Conservation (phyloP, 345 rosid species). For the Kandelia obovata region DNA sequence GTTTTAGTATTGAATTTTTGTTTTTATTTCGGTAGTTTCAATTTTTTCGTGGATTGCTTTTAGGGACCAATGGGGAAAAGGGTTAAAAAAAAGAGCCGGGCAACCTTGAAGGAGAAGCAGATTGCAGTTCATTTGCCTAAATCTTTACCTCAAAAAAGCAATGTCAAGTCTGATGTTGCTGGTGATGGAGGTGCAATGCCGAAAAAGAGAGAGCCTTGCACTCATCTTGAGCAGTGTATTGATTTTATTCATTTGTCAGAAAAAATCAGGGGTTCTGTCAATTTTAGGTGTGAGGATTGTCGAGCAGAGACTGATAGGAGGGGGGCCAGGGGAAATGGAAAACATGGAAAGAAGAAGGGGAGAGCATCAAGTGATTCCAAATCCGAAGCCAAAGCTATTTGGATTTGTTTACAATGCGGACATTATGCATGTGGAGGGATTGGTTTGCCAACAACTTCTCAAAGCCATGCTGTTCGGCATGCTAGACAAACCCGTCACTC, state of each 20-base stretch:
- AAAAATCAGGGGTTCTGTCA: slow-evolving; percentile 49
- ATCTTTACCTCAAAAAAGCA: slow-evolving; percentile 34
- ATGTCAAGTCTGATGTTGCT: slow-evolving; percentile 25
- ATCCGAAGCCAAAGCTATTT: slow-evolving; percentile 57
- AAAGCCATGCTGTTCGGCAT: slow-evolving; percentile 74
- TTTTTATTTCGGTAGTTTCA: slow-evolving; percentile 11
- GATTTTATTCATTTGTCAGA: slow-evolving; percentile 51
- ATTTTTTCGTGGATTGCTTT: slow-evolving; percentile 22
- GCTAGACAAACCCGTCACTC: slow-evolving; percentile 60
- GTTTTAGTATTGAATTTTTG: slow-evolving; percentile 2
- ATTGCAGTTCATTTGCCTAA: slow-evolving; percentile 29
- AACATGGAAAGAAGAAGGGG: slow-evolving; percentile 63
- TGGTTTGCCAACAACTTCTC: slow-evolving; percentile 76
- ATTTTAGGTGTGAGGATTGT: slow-evolving; percentile 72
- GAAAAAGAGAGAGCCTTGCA: slow-evolving; percentile 51
- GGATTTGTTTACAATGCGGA: slow-evolving; percentile 96
- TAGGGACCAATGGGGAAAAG: slow-evolving; percentile 81
- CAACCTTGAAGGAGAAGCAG: slow-evolving; percentile 53
- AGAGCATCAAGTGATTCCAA: slow-evolving; percentile 43
- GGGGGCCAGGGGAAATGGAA: slow-evolving; percentile 64
- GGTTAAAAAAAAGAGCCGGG: slow-evolving; percentile 66
- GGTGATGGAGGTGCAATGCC: slow-evolving; percentile 29
- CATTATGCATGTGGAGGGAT: slow-evolving; percentile 83
- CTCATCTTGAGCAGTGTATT: slow-evolving; percentile 62
- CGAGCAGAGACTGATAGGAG: slow-evolving; percentile 53